Percentiles rank a stretch among this genome's conserved stretches.
Conservation (phyloP, 164 flowering plant genomes). For the Cinnamomum chago region DNA sequence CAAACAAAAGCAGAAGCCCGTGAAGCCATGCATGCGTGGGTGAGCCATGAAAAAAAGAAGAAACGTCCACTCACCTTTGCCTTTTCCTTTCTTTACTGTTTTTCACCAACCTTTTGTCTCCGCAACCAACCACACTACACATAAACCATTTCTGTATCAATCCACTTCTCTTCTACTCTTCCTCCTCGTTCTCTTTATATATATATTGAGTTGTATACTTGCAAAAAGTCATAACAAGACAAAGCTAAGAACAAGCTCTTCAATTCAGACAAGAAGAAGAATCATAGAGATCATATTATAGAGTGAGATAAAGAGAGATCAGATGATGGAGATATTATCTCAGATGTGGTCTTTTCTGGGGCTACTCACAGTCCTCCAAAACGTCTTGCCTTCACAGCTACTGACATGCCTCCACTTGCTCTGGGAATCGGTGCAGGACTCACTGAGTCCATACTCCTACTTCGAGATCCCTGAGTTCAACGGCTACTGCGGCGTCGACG, state of each 20-base stretch:
- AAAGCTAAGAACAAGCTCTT: background rate
- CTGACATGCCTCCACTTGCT: slow-evolving; percentile 50
- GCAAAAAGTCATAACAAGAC: background rate
- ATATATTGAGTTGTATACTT: background rate
- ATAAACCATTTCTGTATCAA: background rate
- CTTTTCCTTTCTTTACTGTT: slow-evolving; percentile 15
- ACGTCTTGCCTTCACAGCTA: slow-evolving; percentile 53
- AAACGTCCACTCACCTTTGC: slow-evolving; percentile 16
- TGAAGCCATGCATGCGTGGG: slow-evolving; percentile 7
- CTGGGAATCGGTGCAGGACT: slow-evolving; percentile 53
- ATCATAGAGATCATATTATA: background rate
- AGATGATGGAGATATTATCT: slow-evolving; percentile 52
- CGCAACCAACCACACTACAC: background rate
- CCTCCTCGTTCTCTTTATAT: background rate
- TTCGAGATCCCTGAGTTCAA: slow-evolving; percentile 68
- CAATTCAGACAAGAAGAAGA: background rate
- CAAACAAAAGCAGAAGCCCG: slow-evolving; percentile 16
- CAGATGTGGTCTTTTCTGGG: slow-evolving; percentile 68
- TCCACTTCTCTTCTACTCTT: background rate
- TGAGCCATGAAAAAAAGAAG: slow-evolving; percentile 5
- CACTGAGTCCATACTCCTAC: slow-evolving; percentile 46
- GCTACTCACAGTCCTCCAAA: slow-evolving; percentile 64
- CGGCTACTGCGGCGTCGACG: slow-evolving; percentile 58
- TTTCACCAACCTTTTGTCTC: background rate
- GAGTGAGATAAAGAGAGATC: background rate